Conservation (phyloP, 306 rosid genomes). For the Astragalus membranaceus region DNA sequence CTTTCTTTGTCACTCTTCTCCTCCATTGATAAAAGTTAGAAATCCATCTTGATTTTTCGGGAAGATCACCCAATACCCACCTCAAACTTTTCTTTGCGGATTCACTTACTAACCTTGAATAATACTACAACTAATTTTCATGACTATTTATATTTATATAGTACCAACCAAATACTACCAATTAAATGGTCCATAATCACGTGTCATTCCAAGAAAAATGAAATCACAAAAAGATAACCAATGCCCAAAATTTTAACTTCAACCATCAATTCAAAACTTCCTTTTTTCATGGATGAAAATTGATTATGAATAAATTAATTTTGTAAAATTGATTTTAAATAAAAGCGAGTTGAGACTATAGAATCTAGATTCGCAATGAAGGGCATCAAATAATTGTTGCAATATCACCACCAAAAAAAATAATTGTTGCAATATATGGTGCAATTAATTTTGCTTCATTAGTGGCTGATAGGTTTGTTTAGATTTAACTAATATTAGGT, state of each 20-base stretch:
- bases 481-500: no score
- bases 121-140: conserved; percentile 3
- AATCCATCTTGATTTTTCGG: conserved; percentile 44
- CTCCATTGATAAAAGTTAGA: conserved; percentile 36
- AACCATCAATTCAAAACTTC: background rate
- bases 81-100: conserved; percentile 11
- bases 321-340: no score
- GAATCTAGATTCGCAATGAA: no score
- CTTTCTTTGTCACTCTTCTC: conserved; percentile 46
- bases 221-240: background rate
- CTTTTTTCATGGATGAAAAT: no score
- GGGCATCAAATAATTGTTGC: no score
- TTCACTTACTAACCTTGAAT: conserved; percentile 16
- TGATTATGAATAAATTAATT: no score
- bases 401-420: no score
- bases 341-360: no score
- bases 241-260: background rate
- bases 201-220: background rate
- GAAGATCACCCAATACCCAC: conserved; percentile 39
- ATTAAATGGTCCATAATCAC: background rate
- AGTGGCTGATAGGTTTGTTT: no score
- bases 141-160: background rate
- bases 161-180: background rate
- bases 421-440: no score
- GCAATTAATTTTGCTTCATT: no score